Evolutionary conservation across 257 asterid species (phyloP).

Genomic region (Asclepias syriaca): DNA sequence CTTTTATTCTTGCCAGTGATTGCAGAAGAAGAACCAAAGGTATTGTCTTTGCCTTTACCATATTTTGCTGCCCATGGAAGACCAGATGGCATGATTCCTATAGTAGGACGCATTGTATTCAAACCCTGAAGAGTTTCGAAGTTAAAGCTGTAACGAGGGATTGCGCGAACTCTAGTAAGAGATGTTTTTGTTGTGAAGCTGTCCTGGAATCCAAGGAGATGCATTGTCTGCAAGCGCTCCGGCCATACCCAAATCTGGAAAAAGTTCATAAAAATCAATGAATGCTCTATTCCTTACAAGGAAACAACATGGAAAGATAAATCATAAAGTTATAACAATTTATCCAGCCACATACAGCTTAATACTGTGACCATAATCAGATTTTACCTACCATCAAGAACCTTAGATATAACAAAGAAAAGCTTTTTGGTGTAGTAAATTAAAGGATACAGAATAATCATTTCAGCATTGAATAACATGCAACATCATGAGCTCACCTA

Average conservation of each 20-base stretch:
- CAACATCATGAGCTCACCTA: neutral
- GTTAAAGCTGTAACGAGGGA: constrained; percentile 86
- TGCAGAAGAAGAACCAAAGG: constrained; percentile 25
- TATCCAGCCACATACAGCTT: too few relatives aligned
- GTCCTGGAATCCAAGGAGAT: constrained; percentile 64
- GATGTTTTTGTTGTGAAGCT: constrained; percentile 71
- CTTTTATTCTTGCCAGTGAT: constrained; percentile 16
- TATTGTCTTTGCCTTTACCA: constrained; percentile 18
- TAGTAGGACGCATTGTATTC: constrained; percentile 54
- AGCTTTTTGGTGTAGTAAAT: neutral
- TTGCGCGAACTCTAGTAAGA: constrained; percentile 80
- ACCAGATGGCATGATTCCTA: constrained; percentile 90
- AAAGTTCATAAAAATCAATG: constrained; percentile 13
- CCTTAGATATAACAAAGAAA: neutral
- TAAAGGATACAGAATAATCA: neutral
- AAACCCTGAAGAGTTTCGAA: constrained; percentile 62
- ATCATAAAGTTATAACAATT: neutral
- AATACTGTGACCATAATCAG: neutral
- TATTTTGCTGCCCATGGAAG: constrained; percentile 60
- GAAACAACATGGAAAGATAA: neutral
- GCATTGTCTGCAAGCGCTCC: constrained; percentile 76
- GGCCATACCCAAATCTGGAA: constrained; percentile 97
- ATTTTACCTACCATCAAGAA: neutral
- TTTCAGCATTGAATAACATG: neutral
- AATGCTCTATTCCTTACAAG: neutral